Evolutionary conservation across 345 rosid genomes (phyloP).

Genomic region (Anastatica hierochuntica): DNA sequence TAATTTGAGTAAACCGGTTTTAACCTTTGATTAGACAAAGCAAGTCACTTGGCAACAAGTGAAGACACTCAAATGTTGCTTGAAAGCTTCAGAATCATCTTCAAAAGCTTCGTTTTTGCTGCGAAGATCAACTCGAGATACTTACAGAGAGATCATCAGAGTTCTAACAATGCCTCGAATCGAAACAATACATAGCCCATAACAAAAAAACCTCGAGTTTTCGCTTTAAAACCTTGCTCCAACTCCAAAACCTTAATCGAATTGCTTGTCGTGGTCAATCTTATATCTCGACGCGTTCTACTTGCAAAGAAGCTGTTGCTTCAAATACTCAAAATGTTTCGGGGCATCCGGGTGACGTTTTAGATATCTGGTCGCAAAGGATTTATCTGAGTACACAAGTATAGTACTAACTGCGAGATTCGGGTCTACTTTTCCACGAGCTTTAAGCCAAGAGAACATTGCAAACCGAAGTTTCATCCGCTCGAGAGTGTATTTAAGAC

Average conservation of each 20-base stretch:
- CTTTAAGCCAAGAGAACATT: slow-evolving; percentile 65
- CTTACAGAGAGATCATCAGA: no score
- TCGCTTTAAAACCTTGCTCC: neutral
- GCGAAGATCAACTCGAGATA: no score
- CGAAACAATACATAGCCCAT: no score
- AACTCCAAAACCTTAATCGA: neutral
- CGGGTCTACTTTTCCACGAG: slow-evolving; percentile 29
- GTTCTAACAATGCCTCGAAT: no score
- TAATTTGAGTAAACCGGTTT: no score
- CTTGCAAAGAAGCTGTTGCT: slow-evolving; percentile 18
- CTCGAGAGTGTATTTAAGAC: slow-evolving; percentile 35
- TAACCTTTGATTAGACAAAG: no score
- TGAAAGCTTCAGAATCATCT: no score
- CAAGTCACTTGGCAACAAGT: no score
- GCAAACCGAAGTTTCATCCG: slow-evolving; percentile 48
- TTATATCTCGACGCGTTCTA: slow-evolving; percentile 4
- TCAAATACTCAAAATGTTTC: slow-evolving; percentile 45
- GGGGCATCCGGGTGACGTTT: slow-evolving; percentile 49
- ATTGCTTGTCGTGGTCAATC: neutral
- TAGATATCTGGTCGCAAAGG: slow-evolving; percentile 32
- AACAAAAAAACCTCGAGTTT: no score
- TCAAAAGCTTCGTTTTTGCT: no score
- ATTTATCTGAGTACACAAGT: slow-evolving; percentile 33
- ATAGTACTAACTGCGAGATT: slow-evolving; percentile 38
- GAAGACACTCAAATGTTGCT: no score